Evolutionary conservation across 2,329 filamentous ascomycete species (phyloP).

Genomic region (Davidsoniella virescens): DNA sequence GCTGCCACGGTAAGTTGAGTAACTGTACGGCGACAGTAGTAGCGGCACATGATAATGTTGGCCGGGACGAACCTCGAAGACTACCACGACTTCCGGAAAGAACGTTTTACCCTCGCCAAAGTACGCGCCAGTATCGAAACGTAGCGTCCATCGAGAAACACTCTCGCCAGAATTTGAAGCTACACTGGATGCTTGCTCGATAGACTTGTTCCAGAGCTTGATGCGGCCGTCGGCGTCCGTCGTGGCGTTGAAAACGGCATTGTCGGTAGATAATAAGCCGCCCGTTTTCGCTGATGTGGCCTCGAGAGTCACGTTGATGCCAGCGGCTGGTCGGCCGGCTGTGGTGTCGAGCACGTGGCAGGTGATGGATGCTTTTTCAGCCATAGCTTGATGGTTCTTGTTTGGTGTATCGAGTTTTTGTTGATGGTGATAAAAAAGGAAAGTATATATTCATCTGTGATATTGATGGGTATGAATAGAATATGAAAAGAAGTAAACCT

Average conservation of each 20-base stretch:
- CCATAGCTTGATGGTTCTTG: conserved; percentile 5
- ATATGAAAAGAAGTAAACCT: background rate
- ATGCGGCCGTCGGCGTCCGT: conserved; percentile 68
- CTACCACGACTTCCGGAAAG: conserved; percentile 42
- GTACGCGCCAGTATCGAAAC: conserved; percentile 57
- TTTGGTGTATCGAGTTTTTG: conserved; percentile 3
- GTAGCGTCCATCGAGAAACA: conserved; percentile 47
- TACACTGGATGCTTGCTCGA: background rate
- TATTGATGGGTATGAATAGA: background rate
- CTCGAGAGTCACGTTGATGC: conserved; percentile 50
- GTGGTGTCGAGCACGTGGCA: conserved; percentile 77
- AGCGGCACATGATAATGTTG: conserved; percentile 70
- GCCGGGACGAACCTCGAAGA: conserved; percentile 34
- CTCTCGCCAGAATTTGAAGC: background rate
- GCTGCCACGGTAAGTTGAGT: conserved; percentile 67
- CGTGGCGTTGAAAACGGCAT: conserved; percentile 39
- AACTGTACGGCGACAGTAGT: conserved; percentile 61
- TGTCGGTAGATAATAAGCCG: background rate
- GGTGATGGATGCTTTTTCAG: conserved; percentile 51
- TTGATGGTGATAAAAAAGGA: background rate
- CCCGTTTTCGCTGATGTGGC: conserved; percentile 19
- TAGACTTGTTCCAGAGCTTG: conserved; percentile 35
- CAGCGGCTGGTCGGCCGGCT: conserved; percentile 50
- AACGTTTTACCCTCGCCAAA: conserved; percentile 48
- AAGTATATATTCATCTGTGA: background rate